Conservation (phyloP, 176 grass and related monocot genomes). For the Phoenix roebelenii region DNA sequence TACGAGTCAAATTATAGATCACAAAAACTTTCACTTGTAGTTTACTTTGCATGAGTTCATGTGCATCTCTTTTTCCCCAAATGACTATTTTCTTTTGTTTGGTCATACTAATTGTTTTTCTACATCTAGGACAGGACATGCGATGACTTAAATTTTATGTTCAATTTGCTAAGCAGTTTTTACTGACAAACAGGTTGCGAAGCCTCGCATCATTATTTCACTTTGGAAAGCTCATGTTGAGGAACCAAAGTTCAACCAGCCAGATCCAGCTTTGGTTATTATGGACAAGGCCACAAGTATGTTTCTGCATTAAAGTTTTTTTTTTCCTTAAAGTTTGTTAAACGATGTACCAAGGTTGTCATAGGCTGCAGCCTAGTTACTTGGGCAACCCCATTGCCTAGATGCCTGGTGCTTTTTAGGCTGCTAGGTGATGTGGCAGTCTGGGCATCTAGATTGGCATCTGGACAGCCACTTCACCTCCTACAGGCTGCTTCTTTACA, state of each 20-base stretch:
- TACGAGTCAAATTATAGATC: too few species aligned
- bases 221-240: slow-evolving; percentile 78
- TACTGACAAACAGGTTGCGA: slow-evolving; percentile 44
- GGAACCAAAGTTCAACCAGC: slow-evolving; percentile 64
- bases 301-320: slow-evolving; percentile 26
- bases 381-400: background rate
- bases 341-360: background rate
- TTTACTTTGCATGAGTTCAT: too few species aligned
- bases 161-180: background rate
- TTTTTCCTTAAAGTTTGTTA: background rate
- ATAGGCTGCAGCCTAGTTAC: background rate
- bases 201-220: slow-evolving; percentile 50
- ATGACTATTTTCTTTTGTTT: too few species aligned
- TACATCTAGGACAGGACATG: background rate
- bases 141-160: background rate
- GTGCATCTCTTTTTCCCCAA: too few species aligned
- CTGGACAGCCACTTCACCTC: too few species aligned
- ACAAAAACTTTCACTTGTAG: too few species aligned
- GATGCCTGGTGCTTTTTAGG: background rate
- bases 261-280: slow-evolving; percentile 56
- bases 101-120: slow-evolving; percentile 10
- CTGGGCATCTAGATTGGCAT: too few species aligned
- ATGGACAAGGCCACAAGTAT: slow-evolving; percentile 77
- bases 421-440: too few species aligned
- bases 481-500: too few species aligned